These are phyloP conservation scores for Nicotiana noctiflora DNA, from an alignment of 257 asterid genomes.

Conservation along the genomic window DNA sequence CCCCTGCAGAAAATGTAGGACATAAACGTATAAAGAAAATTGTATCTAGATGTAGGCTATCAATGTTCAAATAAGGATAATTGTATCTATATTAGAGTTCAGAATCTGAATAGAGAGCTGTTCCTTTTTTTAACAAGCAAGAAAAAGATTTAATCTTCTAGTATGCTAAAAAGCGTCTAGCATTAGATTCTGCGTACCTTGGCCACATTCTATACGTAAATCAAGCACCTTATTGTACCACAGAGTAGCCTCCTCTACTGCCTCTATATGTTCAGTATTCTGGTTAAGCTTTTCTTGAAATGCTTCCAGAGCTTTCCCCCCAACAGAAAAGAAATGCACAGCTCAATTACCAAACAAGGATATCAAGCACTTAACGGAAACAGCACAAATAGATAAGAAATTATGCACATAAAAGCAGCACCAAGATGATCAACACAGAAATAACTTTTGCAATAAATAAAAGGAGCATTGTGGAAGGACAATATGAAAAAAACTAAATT, in stretches of 20 bases:
- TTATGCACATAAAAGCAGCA: background rate
- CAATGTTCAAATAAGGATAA: background rate
- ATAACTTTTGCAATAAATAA: too few species aligned
- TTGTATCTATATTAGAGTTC: background rate
- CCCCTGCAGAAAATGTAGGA: conserved; percentile 40
- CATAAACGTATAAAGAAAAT: too few species aligned
- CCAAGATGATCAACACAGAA: too few species aligned
- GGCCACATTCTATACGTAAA: conserved; percentile 74
- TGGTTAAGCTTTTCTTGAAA: conserved; percentile 44
- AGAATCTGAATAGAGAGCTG: background rate
- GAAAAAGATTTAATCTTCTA: background rate
- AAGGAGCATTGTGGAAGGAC: background rate
- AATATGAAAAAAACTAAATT: too few species aligned
- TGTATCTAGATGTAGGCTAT: background rate
- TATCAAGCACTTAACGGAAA: background rate
- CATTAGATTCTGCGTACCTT: conserved; percentile 34
- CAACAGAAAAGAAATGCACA: conserved; percentile 4
- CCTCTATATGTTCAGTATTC: conserved; percentile 43
- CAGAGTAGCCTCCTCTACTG: conserved; percentile 68
- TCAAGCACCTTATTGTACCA: conserved; percentile 91
- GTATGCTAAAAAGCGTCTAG: background rate
- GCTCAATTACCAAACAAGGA: background rate
- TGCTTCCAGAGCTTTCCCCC: conserved; percentile 40
- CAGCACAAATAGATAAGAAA: background rate
- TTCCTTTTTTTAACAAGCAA: background rate